Evolutionary conservation across 2,329 filamentous ascomycete genomes (phyloP).

Genomic region (Xylariaceae sp.): DNA sequence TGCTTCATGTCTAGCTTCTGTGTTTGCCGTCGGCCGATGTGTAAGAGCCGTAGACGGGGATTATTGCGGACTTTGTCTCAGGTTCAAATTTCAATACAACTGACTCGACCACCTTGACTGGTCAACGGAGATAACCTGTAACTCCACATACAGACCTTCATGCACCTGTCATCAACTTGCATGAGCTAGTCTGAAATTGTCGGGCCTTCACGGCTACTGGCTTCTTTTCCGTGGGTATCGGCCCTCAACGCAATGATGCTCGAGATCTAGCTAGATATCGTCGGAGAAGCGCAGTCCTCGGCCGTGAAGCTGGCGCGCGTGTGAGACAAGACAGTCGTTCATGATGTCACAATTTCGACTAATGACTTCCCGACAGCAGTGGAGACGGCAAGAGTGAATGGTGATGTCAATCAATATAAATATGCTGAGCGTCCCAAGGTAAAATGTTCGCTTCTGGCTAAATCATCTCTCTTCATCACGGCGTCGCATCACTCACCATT

Average conservation of each 20-base stretch:
- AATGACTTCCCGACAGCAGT: no score
- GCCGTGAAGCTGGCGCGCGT: no score
- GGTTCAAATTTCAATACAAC: no score
- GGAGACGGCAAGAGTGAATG: no score
- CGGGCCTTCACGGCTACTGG: neutral
- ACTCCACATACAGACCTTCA: neutral
- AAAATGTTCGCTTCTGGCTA: neutral
- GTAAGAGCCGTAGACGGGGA: no score
- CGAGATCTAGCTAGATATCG: neutral
- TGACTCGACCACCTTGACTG: neutral
- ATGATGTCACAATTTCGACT: no score
- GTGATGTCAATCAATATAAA: neutral
- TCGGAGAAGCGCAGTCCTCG: no score
- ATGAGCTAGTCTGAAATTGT: slow-evolving; percentile 2
- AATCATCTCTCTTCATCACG: neutral
- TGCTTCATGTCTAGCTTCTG: neutral
- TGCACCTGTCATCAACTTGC: slow-evolving; percentile 15
- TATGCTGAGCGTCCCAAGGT: neutral
- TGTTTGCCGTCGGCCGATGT: neutral
- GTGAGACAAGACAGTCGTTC: no score
- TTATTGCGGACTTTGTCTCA: no score
- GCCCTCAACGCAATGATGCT: neutral
- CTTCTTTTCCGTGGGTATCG: neutral
- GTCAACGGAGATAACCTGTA: slow-evolving; percentile 6
- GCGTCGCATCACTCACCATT: neutral